phyloP scores from a whole-genome alignment of 768 basidiomycete genomes.

The Rhodotorula paludigena region DNA sequence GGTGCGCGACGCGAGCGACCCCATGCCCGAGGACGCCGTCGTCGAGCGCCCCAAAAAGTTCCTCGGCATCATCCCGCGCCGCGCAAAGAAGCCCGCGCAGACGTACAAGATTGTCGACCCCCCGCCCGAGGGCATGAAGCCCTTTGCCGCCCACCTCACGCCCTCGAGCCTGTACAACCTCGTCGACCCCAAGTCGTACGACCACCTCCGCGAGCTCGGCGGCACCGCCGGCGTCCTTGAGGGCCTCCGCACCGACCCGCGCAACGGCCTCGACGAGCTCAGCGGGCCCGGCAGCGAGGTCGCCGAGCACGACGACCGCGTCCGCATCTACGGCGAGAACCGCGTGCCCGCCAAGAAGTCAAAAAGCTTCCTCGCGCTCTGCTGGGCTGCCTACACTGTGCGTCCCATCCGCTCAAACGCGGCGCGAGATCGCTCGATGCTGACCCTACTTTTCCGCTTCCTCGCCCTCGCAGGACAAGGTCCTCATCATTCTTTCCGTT shows the following conservation, averaged over 20 bases:
- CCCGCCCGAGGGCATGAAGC: constrained; percentile 35
- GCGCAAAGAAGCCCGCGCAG: background rate
- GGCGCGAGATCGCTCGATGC: too few relatives aligned
- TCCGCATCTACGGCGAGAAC: constrained; percentile 69
- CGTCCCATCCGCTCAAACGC: background rate
- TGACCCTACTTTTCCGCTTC: background rate
- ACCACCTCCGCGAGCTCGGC: constrained; percentile 62
- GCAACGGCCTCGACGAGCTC: constrained; percentile 46
- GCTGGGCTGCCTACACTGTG: constrained; percentile 62
- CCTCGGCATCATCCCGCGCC: constrained; percentile 12
- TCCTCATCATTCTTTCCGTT: constrained; percentile 80
- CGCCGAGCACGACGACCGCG: constrained; percentile 50
- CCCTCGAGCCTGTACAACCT: constrained; percentile 49
- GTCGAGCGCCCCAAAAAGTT: background rate
- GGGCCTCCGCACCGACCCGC: constrained; percentile 65
- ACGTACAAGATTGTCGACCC: constrained; percentile 19
- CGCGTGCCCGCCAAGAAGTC: constrained; percentile 63
- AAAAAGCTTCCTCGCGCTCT: constrained; percentile 67
- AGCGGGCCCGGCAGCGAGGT: background rate
- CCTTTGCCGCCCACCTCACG: constrained; percentile 25
- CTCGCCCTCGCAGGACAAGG: constrained; percentile 64
- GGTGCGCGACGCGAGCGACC: background rate
- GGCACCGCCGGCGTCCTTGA: constrained; percentile 63
- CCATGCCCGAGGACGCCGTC: constrained; percentile 17
- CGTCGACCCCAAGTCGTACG: constrained; percentile 80